A percentile compares a stretch with the other conserved stretches of the same genome.
Evolutionary conservation across 257 asterid species (phyloP).

Genomic region (Gentiana dahurica): DNA sequence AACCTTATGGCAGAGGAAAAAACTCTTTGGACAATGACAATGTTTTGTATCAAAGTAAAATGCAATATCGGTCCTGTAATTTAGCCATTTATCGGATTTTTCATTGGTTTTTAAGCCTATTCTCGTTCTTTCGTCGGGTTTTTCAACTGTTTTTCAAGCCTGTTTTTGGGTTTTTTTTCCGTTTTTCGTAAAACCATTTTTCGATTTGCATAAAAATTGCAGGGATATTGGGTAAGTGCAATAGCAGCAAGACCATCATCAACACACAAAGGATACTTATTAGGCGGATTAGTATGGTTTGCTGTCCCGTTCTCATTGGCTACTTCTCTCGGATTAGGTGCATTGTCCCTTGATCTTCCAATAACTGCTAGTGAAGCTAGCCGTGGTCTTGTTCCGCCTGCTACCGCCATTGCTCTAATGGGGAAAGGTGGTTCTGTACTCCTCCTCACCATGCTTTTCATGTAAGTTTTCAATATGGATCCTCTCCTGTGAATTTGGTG

Average conservation of each 20-base stretch:
- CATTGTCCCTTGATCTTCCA: conserved; percentile 85
- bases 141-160: too few relatives aligned
- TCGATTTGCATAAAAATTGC: not conserved
- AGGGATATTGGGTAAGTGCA: conserved; percentile 97
- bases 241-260: conserved; percentile 97
- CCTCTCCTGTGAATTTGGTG: too few relatives aligned
- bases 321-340: conserved; percentile 88
- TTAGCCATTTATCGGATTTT: too few relatives aligned
- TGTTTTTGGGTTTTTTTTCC: too few relatives aligned
- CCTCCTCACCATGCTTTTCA: conserved; percentile 87
- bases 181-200: too few relatives aligned
- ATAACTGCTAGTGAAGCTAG: conserved; percentile 73
- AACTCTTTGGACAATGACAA: not conserved
- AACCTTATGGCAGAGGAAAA: not conserved
- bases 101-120: too few relatives aligned
- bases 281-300: conserved; percentile 93
- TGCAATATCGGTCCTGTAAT: too few relatives aligned
- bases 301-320: conserved; percentile 95
- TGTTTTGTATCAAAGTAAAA: too few relatives aligned
- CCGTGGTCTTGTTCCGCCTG: conserved; percentile 88
- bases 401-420: conserved; percentile 91
- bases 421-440: conserved; percentile 92
- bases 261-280: conserved; percentile 80
- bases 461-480: conserved; percentile 33
- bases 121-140: too few relatives aligned